A percentile compares a stretch with the other conserved stretches of the same genome.
phyloP scores from a whole-genome alignment of 495 filamentous ascomycete genomes.

The Eremomyces bilateralis region DNA sequence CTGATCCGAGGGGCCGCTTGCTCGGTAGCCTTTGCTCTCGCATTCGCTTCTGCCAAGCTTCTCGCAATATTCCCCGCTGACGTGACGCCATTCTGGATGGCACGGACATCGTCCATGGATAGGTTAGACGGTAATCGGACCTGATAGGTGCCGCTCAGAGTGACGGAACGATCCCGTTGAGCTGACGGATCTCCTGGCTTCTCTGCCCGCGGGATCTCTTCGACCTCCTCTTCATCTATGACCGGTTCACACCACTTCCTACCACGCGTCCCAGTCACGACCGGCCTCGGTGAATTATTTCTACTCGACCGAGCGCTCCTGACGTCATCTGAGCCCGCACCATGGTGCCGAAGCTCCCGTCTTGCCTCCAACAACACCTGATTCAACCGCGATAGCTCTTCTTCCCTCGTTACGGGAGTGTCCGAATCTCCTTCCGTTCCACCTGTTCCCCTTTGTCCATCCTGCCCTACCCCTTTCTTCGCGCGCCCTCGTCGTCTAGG shows the following conservation, averaged over 20 bases:
- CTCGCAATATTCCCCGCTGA: not conserved
- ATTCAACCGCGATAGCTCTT: not conserved
- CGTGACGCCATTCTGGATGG: not conserved
- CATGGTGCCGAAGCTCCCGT: not conserved
- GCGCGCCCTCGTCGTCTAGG: not conserved
- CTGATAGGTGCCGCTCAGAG: not conserved
- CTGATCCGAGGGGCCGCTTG: not conserved
- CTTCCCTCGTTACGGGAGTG: not conserved
- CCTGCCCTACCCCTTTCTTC: not conserved
- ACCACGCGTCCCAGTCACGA: too few species aligned
- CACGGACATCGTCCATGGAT: not conserved
- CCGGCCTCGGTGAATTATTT: not conserved
- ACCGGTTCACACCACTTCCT: too few species aligned
- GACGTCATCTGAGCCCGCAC: not conserved
- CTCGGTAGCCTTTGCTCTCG: too few species aligned
- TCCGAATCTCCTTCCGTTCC: not conserved
- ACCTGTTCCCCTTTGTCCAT: too few species aligned
- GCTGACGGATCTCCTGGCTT: not conserved
- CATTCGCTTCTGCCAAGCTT: not conserved
- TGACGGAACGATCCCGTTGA: not conserved
- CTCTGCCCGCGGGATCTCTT: not conserved
- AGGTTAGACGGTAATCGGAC: not conserved
- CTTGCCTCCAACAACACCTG: not conserved
- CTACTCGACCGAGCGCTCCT: not conserved
- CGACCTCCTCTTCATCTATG: not conserved